Conservation (phyloP, 306 rosid genomes). For the Begonia peltatifolia region DNA sequence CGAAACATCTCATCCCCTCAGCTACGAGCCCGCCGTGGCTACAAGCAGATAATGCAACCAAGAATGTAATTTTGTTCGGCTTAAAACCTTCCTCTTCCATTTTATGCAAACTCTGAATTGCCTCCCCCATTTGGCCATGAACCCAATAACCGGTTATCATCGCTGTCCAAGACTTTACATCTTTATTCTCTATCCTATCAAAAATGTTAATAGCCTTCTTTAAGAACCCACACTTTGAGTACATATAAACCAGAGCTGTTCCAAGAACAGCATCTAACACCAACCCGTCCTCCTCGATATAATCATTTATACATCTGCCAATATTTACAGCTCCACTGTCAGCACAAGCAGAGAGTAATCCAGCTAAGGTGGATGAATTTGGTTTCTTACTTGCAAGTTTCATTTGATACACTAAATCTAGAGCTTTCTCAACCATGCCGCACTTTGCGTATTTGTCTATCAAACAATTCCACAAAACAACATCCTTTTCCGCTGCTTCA, state of each 20-base stretch:
- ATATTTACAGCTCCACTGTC: conserved; percentile 27
- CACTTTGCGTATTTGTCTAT: conserved; percentile 37
- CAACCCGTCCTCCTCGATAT: conserved; percentile 35
- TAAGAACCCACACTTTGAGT: conserved; percentile 55
- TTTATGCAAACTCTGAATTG: conserved; percentile 25
- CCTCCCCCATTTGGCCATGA: conserved; percentile 47
- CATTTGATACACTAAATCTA: conserved; percentile 31
- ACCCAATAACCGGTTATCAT: conserved; percentile 53
- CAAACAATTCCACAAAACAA: conserved; percentile 60
- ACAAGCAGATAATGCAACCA: conserved; percentile 47
- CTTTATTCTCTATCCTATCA: conserved; percentile 37
- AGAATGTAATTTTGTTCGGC: conserved; percentile 52
- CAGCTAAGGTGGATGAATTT: conserved; percentile 45
- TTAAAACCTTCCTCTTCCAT: conserved; percentile 44
- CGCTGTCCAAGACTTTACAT: conserved; percentile 63
- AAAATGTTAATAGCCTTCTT: conserved; percentile 40
- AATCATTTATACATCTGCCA: conserved; percentile 20
- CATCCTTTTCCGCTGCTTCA: conserved; percentile 38
- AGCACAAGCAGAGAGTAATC: conserved; percentile 53
- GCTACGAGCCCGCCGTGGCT: conserved; percentile 60
- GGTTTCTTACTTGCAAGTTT: conserved; percentile 28
- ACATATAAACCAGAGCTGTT: conserved; percentile 54
- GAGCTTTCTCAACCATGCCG: conserved; percentile 35
- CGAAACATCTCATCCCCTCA: conserved; percentile 41
- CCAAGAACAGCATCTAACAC: conserved; percentile 50